Evolutionary conservation across 805 yeast genomes (phyloP).

Genomic region (Suhomyces pyralidae): DNA sequence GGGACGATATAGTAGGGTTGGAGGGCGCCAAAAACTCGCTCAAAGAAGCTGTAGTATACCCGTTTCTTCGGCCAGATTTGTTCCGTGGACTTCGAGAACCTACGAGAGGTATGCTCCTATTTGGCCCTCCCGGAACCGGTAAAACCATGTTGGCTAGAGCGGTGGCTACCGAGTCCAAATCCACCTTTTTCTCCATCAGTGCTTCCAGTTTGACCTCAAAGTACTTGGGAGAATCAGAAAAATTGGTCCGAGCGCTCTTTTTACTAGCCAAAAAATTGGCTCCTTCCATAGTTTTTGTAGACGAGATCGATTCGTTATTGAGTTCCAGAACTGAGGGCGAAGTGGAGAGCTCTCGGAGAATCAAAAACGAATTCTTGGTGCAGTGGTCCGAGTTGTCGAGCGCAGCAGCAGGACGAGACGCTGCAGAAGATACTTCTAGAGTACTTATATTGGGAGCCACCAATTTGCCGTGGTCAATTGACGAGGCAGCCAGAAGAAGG

Average conservation of each 20-base stretch:
- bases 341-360: slow-evolving; percentile 83
- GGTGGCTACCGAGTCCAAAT: slow-evolving; percentile 91
- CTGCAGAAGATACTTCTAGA: slow-evolving; percentile 42
- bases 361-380: slow-evolving; percentile 87
- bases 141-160: slow-evolving; percentile 97
- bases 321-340: slow-evolving; percentile 76
- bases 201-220: slow-evolving; percentile 88
- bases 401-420: slow-evolving; percentile 72
- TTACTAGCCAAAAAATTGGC: slow-evolving; percentile 79
- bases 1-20: slow-evolving; percentile 95
- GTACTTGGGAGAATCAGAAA: slow-evolving; percentile 89
- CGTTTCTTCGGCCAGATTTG: slow-evolving; percentile 89
- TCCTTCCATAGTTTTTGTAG: slow-evolving; percentile 92
- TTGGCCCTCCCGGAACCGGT: slow-evolving; percentile 99
- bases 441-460: slow-evolving; percentile 94
- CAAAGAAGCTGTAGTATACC: slow-evolving; percentile 94
- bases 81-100: slow-evolving; percentile 92
- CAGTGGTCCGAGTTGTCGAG: slow-evolving; percentile 93
- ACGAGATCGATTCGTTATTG: slow-evolving; percentile 89
- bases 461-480: slow-evolving; percentile 94
- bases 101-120: slow-evolving; percentile 90
- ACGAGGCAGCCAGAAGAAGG: slow-evolving; percentile 93
- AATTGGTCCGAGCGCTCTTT: slow-evolving; percentile 84
- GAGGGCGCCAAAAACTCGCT: slow-evolving; percentile 84
- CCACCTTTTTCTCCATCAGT: slow-evolving; percentile 88